Base-by-base conservation (phyloP, 192 early-diverging fungal species). In the Backusella mclennaniae region DNA sequence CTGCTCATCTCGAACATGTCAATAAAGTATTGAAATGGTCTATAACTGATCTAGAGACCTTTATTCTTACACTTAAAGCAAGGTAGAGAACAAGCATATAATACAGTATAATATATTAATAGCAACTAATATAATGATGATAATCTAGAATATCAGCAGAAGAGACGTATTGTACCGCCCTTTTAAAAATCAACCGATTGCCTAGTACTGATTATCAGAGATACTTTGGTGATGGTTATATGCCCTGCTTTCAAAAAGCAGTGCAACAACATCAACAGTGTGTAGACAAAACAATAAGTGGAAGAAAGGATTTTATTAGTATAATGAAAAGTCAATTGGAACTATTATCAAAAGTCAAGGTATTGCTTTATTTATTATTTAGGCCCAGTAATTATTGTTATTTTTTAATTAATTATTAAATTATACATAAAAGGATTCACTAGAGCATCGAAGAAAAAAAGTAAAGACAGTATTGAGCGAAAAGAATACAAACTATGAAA, bases 1-100 rank as follows among this genome's bases (percentile, higher is more conserved):
- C 41, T 46, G 12, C 66, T 29, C 74, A 75, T 19, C 39, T 46
- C 17, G 66, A 67, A 33, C 63, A 75, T 75, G 66, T 75, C 38
- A 75, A 67, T 75, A 75, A 67, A 67, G 59, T 67, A 23, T 44
- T 75, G 21, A 75, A 75, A 67, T 67, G 59, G 66, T 67, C 23
- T 31, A 75, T 75, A 8, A 19, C 21, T 46, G 74, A 75, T 35
- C 46, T 75, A 42, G 74, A 75, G 17, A 14, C 31, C 1, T 67
- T 75, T 46, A 75, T 67, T 36, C 4, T 31, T 14, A 67, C 63
- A 1, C 31, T 75, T 19, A 75, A 46, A 67, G 35, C 74, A 42
- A 63, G 74, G 74, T 75, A 71, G 3, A 23, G 8, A 49, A 9
- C 6, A 14, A 52, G 39, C 1, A 9, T 44, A 26, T 72, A 39